These are phyloP conservation scores for Pythium brassicae DNA, from an alignment of 352 stramenopile species.

Conservation along the genomic window DNA sequence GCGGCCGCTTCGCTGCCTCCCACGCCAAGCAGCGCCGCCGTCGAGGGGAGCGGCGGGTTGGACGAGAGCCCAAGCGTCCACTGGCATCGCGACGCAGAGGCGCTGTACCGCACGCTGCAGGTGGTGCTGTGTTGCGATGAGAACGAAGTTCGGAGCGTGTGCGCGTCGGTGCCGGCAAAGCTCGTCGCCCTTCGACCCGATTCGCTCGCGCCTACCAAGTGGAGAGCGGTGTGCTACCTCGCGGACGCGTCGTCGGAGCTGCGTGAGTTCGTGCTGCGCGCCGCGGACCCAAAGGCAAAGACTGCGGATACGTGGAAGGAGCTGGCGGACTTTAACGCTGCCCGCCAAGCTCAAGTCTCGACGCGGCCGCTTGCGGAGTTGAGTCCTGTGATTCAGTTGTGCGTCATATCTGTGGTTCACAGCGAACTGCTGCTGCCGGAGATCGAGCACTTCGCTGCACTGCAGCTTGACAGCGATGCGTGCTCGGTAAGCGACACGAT, in stretches of 20 bases:
- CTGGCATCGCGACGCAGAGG: background rate
- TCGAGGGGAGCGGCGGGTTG: background rate
- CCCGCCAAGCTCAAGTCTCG: background rate
- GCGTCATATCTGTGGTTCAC: slow-evolving; percentile 20
- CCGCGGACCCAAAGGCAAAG: slow-evolving; percentile 9
- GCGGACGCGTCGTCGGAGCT: slow-evolving; percentile 20
- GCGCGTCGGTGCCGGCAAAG: slow-evolving; percentile 4
- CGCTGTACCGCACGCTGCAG: slow-evolving; percentile 9
- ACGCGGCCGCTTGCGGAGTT: slow-evolving; percentile 1
- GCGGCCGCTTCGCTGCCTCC: background rate
- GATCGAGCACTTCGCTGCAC: slow-evolving; percentile 21
- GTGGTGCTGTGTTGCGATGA: slow-evolving; percentile 9
- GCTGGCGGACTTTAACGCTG: slow-evolving; percentile 7
- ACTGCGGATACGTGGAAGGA: slow-evolving; percentile 18
- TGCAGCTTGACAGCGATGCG: background rate
- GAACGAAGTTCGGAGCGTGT: background rate
- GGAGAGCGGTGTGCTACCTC: slow-evolving; percentile 28
- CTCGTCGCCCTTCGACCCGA: slow-evolving; percentile 22
- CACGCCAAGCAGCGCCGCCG: background rate
- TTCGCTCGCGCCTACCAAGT: slow-evolving; percentile 11
- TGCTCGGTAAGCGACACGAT: background rate
- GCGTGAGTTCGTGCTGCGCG: slow-evolving; percentile 21
- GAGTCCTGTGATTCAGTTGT: slow-evolving; percentile 20
- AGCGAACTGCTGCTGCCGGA: slow-evolving; percentile 21
- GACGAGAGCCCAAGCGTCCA: background rate